A percentile compares a stretch with the other conserved stretches of the same genome.
These are phyloP conservation scores for Talaromyces sp. DNA, from an alignment of 2,329 filamentous ascomycete genomes.

Conservation along the genomic window DNA sequence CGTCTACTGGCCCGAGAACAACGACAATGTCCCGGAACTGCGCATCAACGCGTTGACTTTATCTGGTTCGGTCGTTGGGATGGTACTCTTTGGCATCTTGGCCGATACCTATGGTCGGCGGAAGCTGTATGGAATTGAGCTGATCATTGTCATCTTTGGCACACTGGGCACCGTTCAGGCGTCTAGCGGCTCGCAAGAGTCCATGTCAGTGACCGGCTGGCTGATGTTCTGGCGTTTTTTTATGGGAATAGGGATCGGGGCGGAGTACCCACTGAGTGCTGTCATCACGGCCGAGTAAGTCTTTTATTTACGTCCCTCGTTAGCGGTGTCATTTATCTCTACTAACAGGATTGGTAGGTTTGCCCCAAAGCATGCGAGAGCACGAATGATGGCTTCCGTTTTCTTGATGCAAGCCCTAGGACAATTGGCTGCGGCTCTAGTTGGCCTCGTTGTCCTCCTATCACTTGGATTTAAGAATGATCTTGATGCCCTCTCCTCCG, in stretches of 20 bases:
- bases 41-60: constrained; percentile 77
- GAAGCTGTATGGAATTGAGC: constrained; percentile 77
- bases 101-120: constrained; percentile 75
- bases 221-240: constrained; percentile 77
- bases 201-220: constrained; percentile 48
- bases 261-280: constrained; percentile 75
- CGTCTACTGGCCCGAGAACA: constrained; percentile 41
- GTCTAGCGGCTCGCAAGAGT: not conserved
- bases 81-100: constrained; percentile 72
- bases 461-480: not conserved
- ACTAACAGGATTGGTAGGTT: constrained; percentile 46
- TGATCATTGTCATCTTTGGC: constrained; percentile 75
- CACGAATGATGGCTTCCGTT: constrained; percentile 81
- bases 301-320: not conserved
- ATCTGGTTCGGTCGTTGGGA: constrained; percentile 76
- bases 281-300: constrained; percentile 73
- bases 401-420: constrained; percentile 86
- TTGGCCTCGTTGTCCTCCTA: constrained; percentile 62
- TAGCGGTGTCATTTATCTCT: not conserved
- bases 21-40: constrained; percentile 15
- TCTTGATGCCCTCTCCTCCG: not conserved
- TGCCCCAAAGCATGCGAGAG: constrained; percentile 77
- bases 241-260: constrained; percentile 75
- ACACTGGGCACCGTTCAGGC: constrained; percentile 52
- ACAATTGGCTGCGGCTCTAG: constrained; percentile 68